phyloP scores from a whole-genome alignment of 2,329 filamentous ascomycete genomes.

The Cladorrhinum sp. region DNA sequence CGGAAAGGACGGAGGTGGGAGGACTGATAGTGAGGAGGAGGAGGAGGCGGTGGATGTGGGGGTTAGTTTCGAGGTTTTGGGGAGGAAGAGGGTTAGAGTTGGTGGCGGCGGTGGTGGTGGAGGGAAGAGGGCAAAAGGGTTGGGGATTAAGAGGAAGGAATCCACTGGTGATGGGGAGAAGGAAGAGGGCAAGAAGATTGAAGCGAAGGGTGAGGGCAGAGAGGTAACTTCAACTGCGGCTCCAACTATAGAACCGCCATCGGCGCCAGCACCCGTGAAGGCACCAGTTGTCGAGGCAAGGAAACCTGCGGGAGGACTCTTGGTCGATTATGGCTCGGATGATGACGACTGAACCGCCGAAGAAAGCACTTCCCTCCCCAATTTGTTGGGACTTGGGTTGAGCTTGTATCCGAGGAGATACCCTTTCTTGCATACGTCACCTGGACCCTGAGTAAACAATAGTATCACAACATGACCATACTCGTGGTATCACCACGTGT shows the following conservation, averaged over 20 bases:
- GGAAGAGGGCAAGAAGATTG: slow-evolving; percentile 10
- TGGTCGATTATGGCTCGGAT: slow-evolving; percentile 29
- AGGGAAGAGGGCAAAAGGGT: slow-evolving; percentile 36
- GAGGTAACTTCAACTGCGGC: too few species aligned
- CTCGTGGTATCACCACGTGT: background rate
- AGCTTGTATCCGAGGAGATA: too few species aligned
- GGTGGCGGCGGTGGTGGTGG: slow-evolving; percentile 31
- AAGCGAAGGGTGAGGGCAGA: slow-evolving; percentile 14
- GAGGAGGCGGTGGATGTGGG: slow-evolving; percentile 16
- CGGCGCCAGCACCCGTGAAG: background rate
- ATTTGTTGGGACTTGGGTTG: background rate
- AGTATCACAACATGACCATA: background rate
- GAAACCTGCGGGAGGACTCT: slow-evolving; percentile 18
- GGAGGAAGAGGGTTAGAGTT: slow-evolving; percentile 21
- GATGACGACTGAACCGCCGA: too few species aligned
- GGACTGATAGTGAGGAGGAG: slow-evolving; percentile 8
- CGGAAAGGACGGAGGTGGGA: slow-evolving; percentile 10
- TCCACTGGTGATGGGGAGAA: slow-evolving; percentile 34
- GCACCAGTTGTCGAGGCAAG: slow-evolving; percentile 1
- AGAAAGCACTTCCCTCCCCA: too few species aligned
- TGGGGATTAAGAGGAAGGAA: slow-evolving; percentile 33
- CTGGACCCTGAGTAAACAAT: background rate
- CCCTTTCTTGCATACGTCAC: background rate
- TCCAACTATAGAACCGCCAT: too few species aligned
- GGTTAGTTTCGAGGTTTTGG: background rate